These are phyloP conservation scores for Tirmania nivea DNA, from an alignment of 495 filamentous ascomycete genomes.

Conservation along the genomic window DNA sequence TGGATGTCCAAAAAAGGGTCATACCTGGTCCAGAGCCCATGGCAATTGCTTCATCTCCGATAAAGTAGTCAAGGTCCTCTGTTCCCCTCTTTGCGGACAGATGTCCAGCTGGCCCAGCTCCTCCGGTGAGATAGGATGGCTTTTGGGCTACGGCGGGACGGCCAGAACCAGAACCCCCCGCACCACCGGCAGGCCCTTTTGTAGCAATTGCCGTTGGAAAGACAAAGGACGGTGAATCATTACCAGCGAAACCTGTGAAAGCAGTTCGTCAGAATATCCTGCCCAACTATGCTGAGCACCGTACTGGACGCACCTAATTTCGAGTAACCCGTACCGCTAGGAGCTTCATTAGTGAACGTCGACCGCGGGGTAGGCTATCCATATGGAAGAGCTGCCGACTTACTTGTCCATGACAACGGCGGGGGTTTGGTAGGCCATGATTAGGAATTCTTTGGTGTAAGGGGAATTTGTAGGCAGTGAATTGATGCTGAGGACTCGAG, in stretches of 20 bases:
- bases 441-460: neutral
- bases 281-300: too few relatives aligned
- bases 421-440: slow-evolving; percentile 90
- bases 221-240: slow-evolving; percentile 96
- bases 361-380: slow-evolving; percentile 1
- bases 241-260: slow-evolving; percentile 77
- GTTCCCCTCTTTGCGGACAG: slow-evolving; percentile 83
- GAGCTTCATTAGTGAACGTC: slow-evolving; percentile 15
- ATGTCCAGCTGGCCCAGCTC: slow-evolving; percentile 58
- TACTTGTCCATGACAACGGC: slow-evolving; percentile 99
- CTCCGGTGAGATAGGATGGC: slow-evolving; percentile 82
- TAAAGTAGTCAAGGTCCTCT: slow-evolving; percentile 96
- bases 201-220: slow-evolving; percentile 97
- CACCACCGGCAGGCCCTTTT: slow-evolving; percentile 46
- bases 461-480: neutral
- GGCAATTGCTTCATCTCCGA: slow-evolving; percentile 83
- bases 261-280: neutral
- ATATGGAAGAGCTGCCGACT: slow-evolving; percentile 23
- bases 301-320: slow-evolving; percentile 56
- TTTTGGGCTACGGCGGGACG: slow-evolving; percentile 81
- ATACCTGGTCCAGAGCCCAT: slow-evolving; percentile 63
- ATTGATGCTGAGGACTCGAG: neutral
- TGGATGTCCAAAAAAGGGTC: slow-evolving; percentile 5
- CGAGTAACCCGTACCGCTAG: slow-evolving; percentile 92
- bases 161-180: slow-evolving; percentile 55